Base-by-base conservation (phyloP, 345 rosid genomes). In the Rhodomyrtus tomentosa region DNA sequence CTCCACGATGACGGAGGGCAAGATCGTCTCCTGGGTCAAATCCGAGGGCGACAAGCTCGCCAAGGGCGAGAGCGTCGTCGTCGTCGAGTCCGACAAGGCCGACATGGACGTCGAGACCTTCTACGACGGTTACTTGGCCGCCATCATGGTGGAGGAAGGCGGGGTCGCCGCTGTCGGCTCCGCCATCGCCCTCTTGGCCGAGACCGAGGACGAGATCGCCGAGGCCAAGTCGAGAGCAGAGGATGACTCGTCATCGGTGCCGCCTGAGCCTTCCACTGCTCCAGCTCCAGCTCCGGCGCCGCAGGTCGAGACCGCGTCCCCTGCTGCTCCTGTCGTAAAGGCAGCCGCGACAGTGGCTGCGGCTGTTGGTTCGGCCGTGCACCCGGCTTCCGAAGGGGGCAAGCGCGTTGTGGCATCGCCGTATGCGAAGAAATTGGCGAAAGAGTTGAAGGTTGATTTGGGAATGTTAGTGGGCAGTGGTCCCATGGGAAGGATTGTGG, bases 71-170 rank as follows among this genome's bases (percentile, higher is more conserved):
- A 95, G 98, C 81, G 99, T 97, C 49, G 98, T 97, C 22, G 96
- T 97, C 6, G 98, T 97, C 11, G 99, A 97, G 89, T 97, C 98
- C 15, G 98, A 95, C 85, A 97, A 95, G 86, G 99, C 98, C 21
- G 98, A 97, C 88, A 97, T 97, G 99, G 99, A 97, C 85, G 99
- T 95, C 20, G 98, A 95, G 91, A 94, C 98, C 24, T 95, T 95
- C 85, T 91, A 97, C 83, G 99, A 97, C n/a, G 99, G 98, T 20
- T 94, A 91, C 85, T 88, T 97, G 3, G 99, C 98, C 7, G 95
- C 98, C 21, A 93, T 94, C 86, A 93, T 96, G 98, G 98, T 95
- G 38, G 98, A 96, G 56, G 99, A 97, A 85, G 98, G 98, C 4
- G 98, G 95, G 49, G 94, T 94, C 52, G 99, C 99, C 68, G 88